Conservation (phyloP, 805 yeast genomes). For the Yarrowia sp. region DNA sequence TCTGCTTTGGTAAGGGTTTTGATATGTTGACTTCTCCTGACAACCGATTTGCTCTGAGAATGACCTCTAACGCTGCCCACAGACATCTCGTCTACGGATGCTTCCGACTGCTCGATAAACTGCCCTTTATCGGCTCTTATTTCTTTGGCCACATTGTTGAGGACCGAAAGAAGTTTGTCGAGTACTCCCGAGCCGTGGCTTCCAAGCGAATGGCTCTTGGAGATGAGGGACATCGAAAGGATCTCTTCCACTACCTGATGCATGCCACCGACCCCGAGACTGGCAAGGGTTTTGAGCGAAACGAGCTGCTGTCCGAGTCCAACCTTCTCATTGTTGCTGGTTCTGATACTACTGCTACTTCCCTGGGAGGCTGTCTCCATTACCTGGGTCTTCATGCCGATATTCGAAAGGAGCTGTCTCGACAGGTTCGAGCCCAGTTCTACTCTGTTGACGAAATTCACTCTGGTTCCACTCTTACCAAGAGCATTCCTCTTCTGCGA, state of each 20-base stretch:
- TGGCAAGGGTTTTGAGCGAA: slow-evolving; percentile 28
- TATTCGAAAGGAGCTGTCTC: slow-evolving; percentile 22
- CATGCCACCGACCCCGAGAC: slow-evolving; percentile 29
- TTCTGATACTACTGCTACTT: slow-evolving; percentile 29
- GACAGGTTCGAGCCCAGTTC: slow-evolving; percentile 17
- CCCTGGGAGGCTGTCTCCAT: slow-evolving; percentile 27
- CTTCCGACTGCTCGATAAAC: slow-evolving; percentile 26
- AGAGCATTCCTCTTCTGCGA: slow-evolving; percentile 27
- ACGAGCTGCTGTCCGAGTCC: slow-evolving; percentile 29
- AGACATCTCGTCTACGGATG: slow-evolving; percentile 28
- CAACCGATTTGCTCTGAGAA: slow-evolving; percentile 26
- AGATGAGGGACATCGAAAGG: slow-evolving; percentile 26
- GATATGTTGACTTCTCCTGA: slow-evolving; percentile 27
- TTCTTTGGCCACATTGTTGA: slow-evolving; percentile 28
- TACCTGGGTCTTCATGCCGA: slow-evolving; percentile 26
- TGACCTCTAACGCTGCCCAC: slow-evolving; percentile 29
- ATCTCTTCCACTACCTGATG: slow-evolving; percentile 28
- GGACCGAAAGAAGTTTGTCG: slow-evolving; percentile 27
- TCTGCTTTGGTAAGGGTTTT: slow-evolving; percentile 29
- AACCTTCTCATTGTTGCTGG: slow-evolving; percentile 30
- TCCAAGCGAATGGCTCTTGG: slow-evolving; percentile 28
- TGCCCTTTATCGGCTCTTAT: slow-evolving; percentile 26
- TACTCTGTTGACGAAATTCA: slow-evolving; percentile 27
- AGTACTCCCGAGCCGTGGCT: slow-evolving; percentile 28
- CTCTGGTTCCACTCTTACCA: slow-evolving; percentile 18